Evolutionary conservation across 148 eudicot genomes (phyloP), one percentile per base, ranked within the genome.

Genomic region (Nyssa sinensis): DNA sequence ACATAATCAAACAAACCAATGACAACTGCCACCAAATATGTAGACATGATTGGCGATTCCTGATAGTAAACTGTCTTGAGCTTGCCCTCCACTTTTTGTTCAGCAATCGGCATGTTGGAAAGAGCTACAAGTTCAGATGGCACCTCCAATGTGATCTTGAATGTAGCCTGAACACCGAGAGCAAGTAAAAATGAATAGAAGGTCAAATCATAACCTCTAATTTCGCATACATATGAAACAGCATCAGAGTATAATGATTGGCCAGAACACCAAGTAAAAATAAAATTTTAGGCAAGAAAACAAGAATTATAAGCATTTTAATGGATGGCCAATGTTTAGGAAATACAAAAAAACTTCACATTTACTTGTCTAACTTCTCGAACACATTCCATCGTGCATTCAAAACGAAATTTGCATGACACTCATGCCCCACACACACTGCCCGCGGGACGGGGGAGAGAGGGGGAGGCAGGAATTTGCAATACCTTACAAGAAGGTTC

Each of bases 21-120:
- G 51, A 94, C 98, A 68, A 87, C 87, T 24, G 98, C 98, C 68
- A 94, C 97, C 86, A 94, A 80, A 79, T 92, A 94, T 17, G 97
- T 90, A 29, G 98, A 94, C 98, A 94, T 94, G 69, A 90, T 90
- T 57, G 98, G 98, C 31, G 98, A 84, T 79, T 94, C 97, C 81
- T 90, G 86, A 77, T 87, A 94, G 61, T 75, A 74, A 72, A 94
- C 88, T 13, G 89, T 94, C 83, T 88, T 94, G 37, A 84, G 79
- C 80, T 78, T 75, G 69, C 97, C 98, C 66, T 78, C 77, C 67
- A 82, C 67, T 67, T 84, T 88, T 80, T 92, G 97, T 77, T 92
- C 88, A 71, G 70, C 30, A 65, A 90, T 86, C 74, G 98, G 97
- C 98, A 94, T 94, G 84, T 94, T 94, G 73, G 98, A 94, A 80